Base-by-base conservation (phyloP, 225 moss, liverwort and hornwort genomes). In the Pleurozium schreberi region DNA sequence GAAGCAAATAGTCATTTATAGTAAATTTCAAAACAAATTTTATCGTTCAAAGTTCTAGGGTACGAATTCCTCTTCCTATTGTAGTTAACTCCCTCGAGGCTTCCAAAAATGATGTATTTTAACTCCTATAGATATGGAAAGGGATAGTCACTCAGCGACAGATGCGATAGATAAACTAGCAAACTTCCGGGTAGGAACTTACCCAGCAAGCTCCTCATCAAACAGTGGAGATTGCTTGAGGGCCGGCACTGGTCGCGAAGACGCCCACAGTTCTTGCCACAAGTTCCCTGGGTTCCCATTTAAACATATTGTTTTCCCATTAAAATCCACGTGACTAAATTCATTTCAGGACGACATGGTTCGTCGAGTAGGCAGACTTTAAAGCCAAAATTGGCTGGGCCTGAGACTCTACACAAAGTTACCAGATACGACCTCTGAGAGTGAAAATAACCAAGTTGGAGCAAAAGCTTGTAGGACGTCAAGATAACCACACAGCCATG, bases 191-290 rank as follows among this genome's bases (percentile, higher is more conserved):
- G 58, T 42, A 84, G 38, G 36, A 68, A 88, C 83, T 81, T 87
- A 96, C 96, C 98, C 98, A 47, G 96, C 98, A 91, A 98, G 97
- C 89, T 98, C 98, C 91, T 98, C 98, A 87, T 98, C 98, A 91
- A 98, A 98, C 81, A 98, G 85, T 26, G 98, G 98, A 40, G 98
- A 94, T 93, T 98, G 98, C 88, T 95, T 95, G 30, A 98, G 94
- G 74, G 98, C 97, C 65, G 98, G 98, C 66, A 98, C 93, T 78
- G 98, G 95, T 86, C 95, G 92, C 70, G 98, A 96, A 73, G 98
- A 98, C 31, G 91, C 87, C 98, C 98, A 98, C 80, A 98, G 89
- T 87, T 98, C 98, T 94, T 97, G 98, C 98, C 98, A 98, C 85
- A 98, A 90, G 74, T 98, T 98, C 31, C 96, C 96, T 96, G 86